Base-by-base conservation (phyloP, 768 basidiomycete species). In the Mycena galopus region DNA sequence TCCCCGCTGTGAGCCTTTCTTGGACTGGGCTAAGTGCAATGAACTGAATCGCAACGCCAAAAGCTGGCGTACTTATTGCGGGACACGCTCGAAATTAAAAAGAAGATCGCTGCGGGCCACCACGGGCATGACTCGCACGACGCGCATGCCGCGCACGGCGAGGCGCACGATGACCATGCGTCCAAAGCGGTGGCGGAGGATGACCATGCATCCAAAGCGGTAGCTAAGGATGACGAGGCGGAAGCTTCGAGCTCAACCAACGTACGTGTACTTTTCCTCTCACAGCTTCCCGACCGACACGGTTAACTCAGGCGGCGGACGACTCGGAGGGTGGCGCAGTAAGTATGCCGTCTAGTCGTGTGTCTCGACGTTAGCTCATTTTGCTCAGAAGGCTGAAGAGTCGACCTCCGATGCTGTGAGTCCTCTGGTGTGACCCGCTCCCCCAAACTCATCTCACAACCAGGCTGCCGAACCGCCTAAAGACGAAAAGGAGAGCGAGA, bases 191-290 rank as follows among this genome's bases (percentile, higher is more conserved):
- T 80, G 27, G 76, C 85, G 78, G 83, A 80, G 75, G 85, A 87
- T 56, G 83, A 81, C 69, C 62, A 65, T 56, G 71, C 75, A 10
- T 72, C 67, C 32, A 76, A 73, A 21, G 79, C 80, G 35, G 63
- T 80, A 23, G 76, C 85, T 68, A 84, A 86, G 68, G 86, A 83
- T 44, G 82, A 77, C 42, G 80, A 79, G 47, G 85, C 81, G n/a
- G 77, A 85, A 64, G 82, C 84, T 65, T 73, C 81, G 12, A 78
- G 78, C 29, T 79, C 84, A 7, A 71, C 84, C 25, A 62, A 78
- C 42, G 75, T 81, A 61, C 67, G 80, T 75, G 30, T 69, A 9
- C 25, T 37, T 19, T 37, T 11, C 14, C 27, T 21, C 19, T n/a
- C 25, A 11, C 29, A 14, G 19, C 17, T 64, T 10, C 19, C 44